Conservation (phyloP, 768 basidiomycete genomes). For the Inosperma sp. region DNA sequence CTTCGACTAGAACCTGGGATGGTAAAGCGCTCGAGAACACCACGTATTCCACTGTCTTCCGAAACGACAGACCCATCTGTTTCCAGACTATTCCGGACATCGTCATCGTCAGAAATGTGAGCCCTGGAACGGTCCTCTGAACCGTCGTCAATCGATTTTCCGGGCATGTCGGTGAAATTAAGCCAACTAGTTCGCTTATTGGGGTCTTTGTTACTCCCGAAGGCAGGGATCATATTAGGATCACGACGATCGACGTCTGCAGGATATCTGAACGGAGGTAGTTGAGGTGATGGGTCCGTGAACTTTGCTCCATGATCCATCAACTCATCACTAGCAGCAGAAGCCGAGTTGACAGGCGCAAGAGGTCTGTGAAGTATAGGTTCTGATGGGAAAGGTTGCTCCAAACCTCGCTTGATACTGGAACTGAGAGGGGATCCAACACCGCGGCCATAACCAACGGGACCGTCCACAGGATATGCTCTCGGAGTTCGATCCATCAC, state of each 20-base stretch:
- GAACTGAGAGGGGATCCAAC: constrained; percentile 19
- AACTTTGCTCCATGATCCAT: constrained; percentile 4
- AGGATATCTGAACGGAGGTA: constrained; percentile 17
- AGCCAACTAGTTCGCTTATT: constrained; percentile 8
- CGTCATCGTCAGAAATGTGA: constrained; percentile 4
- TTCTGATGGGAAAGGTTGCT: constrained; percentile 47
- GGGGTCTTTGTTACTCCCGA: not conserved
- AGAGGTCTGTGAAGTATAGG: constrained; percentile 25
- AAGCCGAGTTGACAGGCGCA: not conserved
- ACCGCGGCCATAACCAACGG: constrained; percentile 8
- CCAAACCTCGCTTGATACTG: constrained; percentile 36
- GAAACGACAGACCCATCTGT: constrained; percentile 21
- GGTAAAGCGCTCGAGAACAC: constrained; percentile 37
- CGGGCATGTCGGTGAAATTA: not conserved
- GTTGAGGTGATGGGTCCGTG: not conserved
- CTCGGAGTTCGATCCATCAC: constrained; percentile 15
- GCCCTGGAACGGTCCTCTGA: constrained; percentile 5
- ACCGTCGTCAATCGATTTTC: not conserved
- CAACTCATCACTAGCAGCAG: constrained; percentile 1
- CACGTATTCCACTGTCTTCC: constrained; percentile 24
- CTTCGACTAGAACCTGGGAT: not conserved
- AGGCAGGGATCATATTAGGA: not conserved
- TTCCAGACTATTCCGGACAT: constrained; percentile 14
- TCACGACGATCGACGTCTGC: not conserved
- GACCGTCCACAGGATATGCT: constrained; percentile 1